Evolutionary conservation across 73 alveolate genomes (phyloP), one percentile per base, ranked within the genome.

Genomic region (Paramecium caudatum): DNA sequence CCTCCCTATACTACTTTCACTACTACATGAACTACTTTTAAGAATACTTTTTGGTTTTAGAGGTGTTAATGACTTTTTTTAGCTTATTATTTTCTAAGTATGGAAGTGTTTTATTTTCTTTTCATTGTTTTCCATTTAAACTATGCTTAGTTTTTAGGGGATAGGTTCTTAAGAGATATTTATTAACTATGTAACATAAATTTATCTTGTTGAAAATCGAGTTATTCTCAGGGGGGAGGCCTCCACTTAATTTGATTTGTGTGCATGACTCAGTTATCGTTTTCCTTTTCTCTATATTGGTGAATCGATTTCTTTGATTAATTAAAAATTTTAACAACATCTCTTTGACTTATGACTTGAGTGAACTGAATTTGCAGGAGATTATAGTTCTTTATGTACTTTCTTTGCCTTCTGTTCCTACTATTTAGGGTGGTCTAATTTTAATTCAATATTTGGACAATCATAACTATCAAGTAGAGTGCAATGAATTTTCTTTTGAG

Each of bases 191-290:
- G 80, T 55, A 27, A 55, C 80, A 27, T 55, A 55, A 23, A 55
- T 55, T 55, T 55, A 55, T 55, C 80, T 55, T 55, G 23, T 27
- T 23, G 80, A 55, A 55, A 23, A 55, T 23, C 80, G 23, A 23
- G 80, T 55, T 2, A 55, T 55, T 55, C 30, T 55, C 23, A 55
- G 36, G 7, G 80, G 80, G 1, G 46, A 55, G 23, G 45, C 80
- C 12, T 55, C 80, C 7, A 55, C 36, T 27, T 37, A 2, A 55
- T 12, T 27, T 9, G 46, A 27, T 21, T 55, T 55, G 30, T 10
- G 30, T 4, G 80, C 30, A 27, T 55, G n/a, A 55, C 45, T 55
- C 12, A 55, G 30, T 55, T 55, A 55, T 55, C 80, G 8, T 55
- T 55, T 55, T 10, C 12, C n/a, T 55, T 16, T 27, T 55, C 80